A percentile compares a stretch with the other conserved stretches of the same genome.
These are phyloP conservation scores for Fagus crenata DNA, from an alignment of 306 rosid genomes.

Conservation along the genomic window DNA sequence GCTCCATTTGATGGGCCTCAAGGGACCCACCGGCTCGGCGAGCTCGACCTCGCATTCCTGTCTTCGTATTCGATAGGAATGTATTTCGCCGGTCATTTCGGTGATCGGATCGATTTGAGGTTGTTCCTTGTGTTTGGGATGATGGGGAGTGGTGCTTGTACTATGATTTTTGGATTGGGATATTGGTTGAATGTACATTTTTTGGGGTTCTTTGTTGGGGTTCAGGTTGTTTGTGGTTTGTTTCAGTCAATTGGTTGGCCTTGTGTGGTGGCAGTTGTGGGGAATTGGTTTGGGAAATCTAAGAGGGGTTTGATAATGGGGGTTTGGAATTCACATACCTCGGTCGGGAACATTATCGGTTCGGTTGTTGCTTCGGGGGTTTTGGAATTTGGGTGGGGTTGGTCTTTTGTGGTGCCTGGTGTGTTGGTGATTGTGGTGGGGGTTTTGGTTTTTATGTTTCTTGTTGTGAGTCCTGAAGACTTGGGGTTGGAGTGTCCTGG, in stretches of 20 bases:
- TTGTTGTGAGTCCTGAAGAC: constrained; percentile 67
- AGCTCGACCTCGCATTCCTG: constrained; percentile 84
- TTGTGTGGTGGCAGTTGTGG: constrained; percentile 86
- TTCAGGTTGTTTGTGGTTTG: constrained; percentile 80
- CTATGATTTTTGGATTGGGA: constrained; percentile 73
- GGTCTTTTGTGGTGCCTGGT: constrained; percentile 92
- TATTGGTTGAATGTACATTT: constrained; percentile 79
- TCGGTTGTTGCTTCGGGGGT: constrained; percentile 72
- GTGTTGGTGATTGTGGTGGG: constrained; percentile 62
- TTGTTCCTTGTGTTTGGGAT: constrained; percentile 80
- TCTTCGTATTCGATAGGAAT: constrained; percentile 75
- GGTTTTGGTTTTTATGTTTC: constrained; percentile 68
- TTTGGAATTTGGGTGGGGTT: constrained; percentile 93
- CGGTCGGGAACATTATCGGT: constrained; percentile 84
- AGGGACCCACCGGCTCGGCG: constrained; percentile 77
- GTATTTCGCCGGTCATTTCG: constrained; percentile 83
- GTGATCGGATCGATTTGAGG: constrained; percentile 83
- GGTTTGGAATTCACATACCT: constrained; percentile 87
- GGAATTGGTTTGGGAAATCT: constrained; percentile 79
- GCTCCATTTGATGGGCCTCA: constrained; percentile 70
- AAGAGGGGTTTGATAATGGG: constrained; percentile 96
- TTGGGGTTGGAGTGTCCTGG: constrained; percentile 57
- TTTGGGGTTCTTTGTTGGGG: constrained; percentile 63
- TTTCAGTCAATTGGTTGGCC: constrained; percentile 99
- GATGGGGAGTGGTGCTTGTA: constrained; percentile 82